Conservation (phyloP, 805 yeast genomes). For the Cephaloascus fragrans region DNA sequence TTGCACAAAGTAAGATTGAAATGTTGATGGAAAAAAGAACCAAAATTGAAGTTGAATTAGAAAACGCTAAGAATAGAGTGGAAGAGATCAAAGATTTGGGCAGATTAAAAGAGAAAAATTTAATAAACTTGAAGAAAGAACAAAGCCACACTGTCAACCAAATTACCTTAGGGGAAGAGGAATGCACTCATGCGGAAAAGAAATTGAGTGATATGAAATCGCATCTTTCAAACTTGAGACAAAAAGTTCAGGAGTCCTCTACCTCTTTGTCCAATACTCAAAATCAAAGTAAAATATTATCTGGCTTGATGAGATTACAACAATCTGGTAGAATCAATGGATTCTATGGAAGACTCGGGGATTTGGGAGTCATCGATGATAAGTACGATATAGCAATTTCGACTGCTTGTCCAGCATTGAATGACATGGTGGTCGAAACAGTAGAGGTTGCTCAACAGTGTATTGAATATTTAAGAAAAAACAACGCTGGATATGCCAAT, state of each 20-base stretch:
- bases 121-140: constrained; percentile 36
- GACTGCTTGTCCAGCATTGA: constrained; percentile 86
- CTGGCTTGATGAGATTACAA: constrained; percentile 58
- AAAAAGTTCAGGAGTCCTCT: constrained; percentile 57
- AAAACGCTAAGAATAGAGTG: constrained; percentile 31
- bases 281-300: constrained; percentile 64
- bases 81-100: constrained; percentile 37
- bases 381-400: constrained; percentile 89
- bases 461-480: constrained; percentile 73
- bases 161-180: constrained; percentile 46
- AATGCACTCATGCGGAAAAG: constrained; percentile 36
- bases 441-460: constrained; percentile 51
- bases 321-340: constrained; percentile 79
- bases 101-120: constrained; percentile 35
- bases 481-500: constrained; percentile 80
- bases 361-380: constrained; percentile 83
- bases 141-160: constrained; percentile 41
- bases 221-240: constrained; percentile 44
- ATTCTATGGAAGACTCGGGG: constrained; percentile 85
- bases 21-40: constrained; percentile 39
- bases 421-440: constrained; percentile 85
- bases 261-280: constrained; percentile 46
- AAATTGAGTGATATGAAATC: constrained; percentile 45
- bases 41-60: constrained; percentile 33
- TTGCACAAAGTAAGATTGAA: constrained; percentile 57